Evolutionary conservation across 495 filamentous ascomycete genomes (phyloP), one percentile per base, ranked within the genome.

Genomic region (Amphirosellinia nigrospora): DNA sequence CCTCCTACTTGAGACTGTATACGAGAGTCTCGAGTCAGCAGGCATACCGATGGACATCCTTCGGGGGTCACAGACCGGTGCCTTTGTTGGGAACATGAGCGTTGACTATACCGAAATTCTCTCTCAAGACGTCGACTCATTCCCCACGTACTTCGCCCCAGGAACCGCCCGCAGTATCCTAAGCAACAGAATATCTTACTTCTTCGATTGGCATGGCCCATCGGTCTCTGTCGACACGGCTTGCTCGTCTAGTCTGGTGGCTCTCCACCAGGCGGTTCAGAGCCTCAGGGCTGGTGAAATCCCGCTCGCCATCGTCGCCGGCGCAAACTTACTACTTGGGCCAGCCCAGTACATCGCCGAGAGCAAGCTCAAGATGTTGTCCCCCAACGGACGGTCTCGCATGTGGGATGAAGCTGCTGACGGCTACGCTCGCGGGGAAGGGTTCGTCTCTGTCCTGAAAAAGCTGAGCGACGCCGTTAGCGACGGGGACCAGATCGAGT

Each of bases 371-470:
- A 16, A 66, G 21, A 66, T 66, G 63, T 23, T 66, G 8, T 77
- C 74, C n/a, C 75, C 74, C 16, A 74, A 76, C 48, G 80, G 80
- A 15, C 76, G 73, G 21, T 74, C 71, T 1, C 77, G 73, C 32
- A 77, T 80, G 28, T 81, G 80, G 62, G 88, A 90, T 66, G 75
- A 79, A 0, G 59, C 69, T 0, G 91, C 89, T 0, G 81, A 90
- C 73, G 91, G 91, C 0, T 93, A 89, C 75, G 90, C 34, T 0
- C 86, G 91, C 10, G 83, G 89, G 21, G 86, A 85, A 16, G 82
- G 91, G 0, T 85, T 78, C 0, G 81, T 81, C 0, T 28, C 91
- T 0, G 74, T 86, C 4, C 65, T 93, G 8, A 93, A 92, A 72
- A 75, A 72, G 7, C 78, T 91, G 73, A 82, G 21, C 59, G 80